Base-by-base conservation (phyloP, 495 filamentous ascomycete species). In the Evernia prunastri region DNA sequence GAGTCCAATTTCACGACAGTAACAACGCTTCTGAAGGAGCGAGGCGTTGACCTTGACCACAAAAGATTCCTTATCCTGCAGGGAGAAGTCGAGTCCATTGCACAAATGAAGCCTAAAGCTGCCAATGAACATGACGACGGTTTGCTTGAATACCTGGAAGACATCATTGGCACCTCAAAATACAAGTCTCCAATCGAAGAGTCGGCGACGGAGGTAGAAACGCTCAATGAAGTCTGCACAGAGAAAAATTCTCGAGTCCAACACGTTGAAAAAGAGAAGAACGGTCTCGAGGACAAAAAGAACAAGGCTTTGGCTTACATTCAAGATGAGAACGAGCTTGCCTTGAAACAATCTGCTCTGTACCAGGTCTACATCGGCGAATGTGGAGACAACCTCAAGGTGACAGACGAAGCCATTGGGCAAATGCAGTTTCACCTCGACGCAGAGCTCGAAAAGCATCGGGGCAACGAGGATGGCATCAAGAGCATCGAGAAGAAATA, bases 81-180 rank as follows among this genome's bases (percentile, higher is more conserved):
- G 75, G 94, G 94, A 66, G 94, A 98, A 74, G 94, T 98, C 63
- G 94, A 98, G 72, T 96, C 92, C 0, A 98, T 98, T 69, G 93
- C 94, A 33, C 94, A 98, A 77, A 98, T 98, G 94, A 98, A 97
- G 75, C 83, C 94, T 1, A 98, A 98, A 74, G 94, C 95, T 5
- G 87, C 81, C 29, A 90, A 89, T 66, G 94, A 97, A 69, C 92
- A 96, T 68, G 94, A 98, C 68, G 94, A 98, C 71, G 94, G 94
- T 23, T 82, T 98, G 33, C 80, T 98, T 31, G 94, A 98, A 73
- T 98, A 98, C 68, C 85, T 98, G 1, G 94, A 98, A 72, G 94
- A 98, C 73, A 97, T 98, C 68, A 97, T 98, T 66, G 94, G 94
- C 60, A 98, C 94, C 0, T 96, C 92, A 18, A 96, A 95, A 71